A percentile compares a stretch with the other conserved stretches of the same genome.
These are phyloP conservation scores for Candida piceae DNA, from an alignment of 805 yeast genomes.

Conservation along the genomic window DNA sequence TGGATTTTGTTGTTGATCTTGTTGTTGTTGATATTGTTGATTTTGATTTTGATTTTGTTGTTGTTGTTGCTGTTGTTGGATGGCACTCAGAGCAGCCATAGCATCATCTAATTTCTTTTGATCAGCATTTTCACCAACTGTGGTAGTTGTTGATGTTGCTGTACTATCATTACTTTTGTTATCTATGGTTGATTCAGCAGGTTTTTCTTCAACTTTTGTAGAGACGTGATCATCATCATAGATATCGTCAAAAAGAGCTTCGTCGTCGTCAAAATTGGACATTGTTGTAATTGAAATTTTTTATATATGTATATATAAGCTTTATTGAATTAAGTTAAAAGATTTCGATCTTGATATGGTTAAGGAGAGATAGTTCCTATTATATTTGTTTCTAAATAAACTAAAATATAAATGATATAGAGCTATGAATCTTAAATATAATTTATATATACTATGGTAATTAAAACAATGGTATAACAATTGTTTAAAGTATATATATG, in stretches of 20 bases:
- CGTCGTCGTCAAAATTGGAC: constrained; percentile 84
- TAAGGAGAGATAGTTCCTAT: not conserved
- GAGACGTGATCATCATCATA: constrained; percentile 37
- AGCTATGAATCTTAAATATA: not conserved
- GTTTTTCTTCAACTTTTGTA: constrained; percentile 4
- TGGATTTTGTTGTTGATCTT: constrained; percentile 16
- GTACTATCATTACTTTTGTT: constrained; percentile 4
- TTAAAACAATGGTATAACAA: not conserved
- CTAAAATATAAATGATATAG: not conserved
- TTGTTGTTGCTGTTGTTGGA: constrained; percentile 23
- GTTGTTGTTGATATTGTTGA: constrained; percentile 8
- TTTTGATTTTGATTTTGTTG: constrained; percentile 10
- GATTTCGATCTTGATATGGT: too few relatives aligned
- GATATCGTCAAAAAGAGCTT: constrained; percentile 89
- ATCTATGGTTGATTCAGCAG: constrained; percentile 3
- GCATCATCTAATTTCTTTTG: not conserved
- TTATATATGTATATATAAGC: too few relatives aligned
- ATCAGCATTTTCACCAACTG: constrained; percentile 10
- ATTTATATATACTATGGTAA: not conserved
- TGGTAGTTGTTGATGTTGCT: too few relatives aligned
- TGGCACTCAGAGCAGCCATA: constrained; percentile 26
- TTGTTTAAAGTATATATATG: not conserved
- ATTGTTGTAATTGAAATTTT: constrained; percentile 26
- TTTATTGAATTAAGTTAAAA: not conserved
- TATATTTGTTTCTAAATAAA: not conserved